These are phyloP conservation scores for Cryptococcus floricola DNA, from an alignment of 1,284 basidiomycete species.

Conservation along the genomic window DNA sequence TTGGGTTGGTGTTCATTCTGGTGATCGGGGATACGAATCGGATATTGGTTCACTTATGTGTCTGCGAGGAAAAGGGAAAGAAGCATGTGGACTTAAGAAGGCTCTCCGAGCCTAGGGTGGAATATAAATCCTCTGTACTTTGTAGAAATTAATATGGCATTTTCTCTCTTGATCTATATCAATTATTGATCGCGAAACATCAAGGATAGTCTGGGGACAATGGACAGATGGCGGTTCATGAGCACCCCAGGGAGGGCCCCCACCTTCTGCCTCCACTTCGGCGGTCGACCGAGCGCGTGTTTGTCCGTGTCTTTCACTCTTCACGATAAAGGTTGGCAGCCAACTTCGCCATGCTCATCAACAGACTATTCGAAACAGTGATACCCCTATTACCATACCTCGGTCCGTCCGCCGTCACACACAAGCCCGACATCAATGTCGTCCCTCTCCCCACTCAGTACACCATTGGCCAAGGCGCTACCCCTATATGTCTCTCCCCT, in stretches of 20 bases:
- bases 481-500: slow-evolving; percentile 7
- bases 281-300: too few species aligned
- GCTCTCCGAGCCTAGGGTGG: neutral
- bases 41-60: too few species aligned
- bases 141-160: neutral
- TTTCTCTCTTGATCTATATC: too few species aligned
- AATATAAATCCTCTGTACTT: neutral
- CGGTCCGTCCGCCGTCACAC: neutral
- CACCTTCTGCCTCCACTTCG: too few species aligned
- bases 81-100: neutral
- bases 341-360: neutral
- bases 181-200: too few species aligned
- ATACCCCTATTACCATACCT: neutral
- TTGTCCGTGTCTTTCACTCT: neutral
- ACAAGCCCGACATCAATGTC: neutral
- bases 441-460: neutral
- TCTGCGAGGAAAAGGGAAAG: too few species aligned
- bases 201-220: too few species aligned
- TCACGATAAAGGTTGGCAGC: neutral
- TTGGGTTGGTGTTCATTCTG: slow-evolving; percentile 74
- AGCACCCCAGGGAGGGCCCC: too few species aligned
- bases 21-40: slow-evolving; percentile 10
- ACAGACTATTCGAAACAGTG: neutral
- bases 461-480: slow-evolving; percentile 2
- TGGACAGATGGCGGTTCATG: too few species aligned